Evolutionary conservation across 805 yeast genomes (phyloP), one percentile per base, ranked within the genome.

Genomic region (Hanseniaspora guilliermondii): DNA sequence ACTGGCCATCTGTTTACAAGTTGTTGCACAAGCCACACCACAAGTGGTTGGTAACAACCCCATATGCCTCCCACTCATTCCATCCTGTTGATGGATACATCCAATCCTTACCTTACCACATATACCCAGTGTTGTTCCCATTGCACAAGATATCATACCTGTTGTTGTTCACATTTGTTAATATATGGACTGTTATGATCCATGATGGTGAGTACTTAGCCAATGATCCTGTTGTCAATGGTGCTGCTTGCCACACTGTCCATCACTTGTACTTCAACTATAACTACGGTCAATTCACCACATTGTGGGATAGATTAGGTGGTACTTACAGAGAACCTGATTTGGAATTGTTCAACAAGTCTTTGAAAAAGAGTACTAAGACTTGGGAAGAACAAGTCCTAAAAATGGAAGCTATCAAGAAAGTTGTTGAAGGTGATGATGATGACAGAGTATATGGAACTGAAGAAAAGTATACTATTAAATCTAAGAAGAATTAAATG

Each of bases 41-140:
- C 77, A 93, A 93, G 72, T 93, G 98, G 98, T 80, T 93, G 61
- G 96, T 93, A 40, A 91, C 97, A 58, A 91, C 98, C 9, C 98
- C 98, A 44, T 93, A 84, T 71, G 98, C 98, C 0, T 87, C 96
- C 8, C 97, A 89, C 65, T 97, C 97, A 25, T 93, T 93, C 87
- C 96, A 93, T 70, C 97, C 98, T 14, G 85, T 93, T 53, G 98
- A 93, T 63, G 98, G 98, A 39, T 93, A 85, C 73, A 73, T 79
- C 57, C 98, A 93, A 74, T 84, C 95, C 37, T 66, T 93, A 59
- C 96, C 98, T 14, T 93, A 93, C 73, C 98, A 93, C 68, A 61
- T 88, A 57, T 93, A 77, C 72, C 97, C 97, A 57, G 79, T 93
- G 68, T 56, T 93, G 32, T 86, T 93, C 80, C 97, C 97, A 44